Evolutionary conservation across 768 basidiomycete species (phyloP).

Genomic region (Daedaleopsis sinensis): DNA sequence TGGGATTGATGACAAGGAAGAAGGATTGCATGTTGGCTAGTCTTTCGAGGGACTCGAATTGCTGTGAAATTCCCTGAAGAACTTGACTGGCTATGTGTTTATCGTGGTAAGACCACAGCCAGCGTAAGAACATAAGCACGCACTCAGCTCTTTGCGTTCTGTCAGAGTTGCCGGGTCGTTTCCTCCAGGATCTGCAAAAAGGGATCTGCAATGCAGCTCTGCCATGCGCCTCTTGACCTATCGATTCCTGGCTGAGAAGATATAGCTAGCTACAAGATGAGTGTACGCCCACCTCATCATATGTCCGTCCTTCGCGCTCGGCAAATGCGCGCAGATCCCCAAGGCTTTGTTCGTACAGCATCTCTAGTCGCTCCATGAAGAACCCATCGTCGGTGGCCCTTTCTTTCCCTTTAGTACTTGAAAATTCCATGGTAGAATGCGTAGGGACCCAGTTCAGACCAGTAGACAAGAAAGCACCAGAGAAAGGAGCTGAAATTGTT

Average conservation of each 20-base stretch:
- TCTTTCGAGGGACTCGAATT: slow-evolving; percentile 54
- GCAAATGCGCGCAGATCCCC: slow-evolving; percentile 63
- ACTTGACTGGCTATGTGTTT: slow-evolving; percentile 45
- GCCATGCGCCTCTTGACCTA: slow-evolving; percentile 53
- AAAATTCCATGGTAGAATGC: slow-evolving; percentile 15
- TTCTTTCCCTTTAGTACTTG: slow-evolving; percentile 23
- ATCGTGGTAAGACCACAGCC: neutral
- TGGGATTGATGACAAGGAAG: slow-evolving; percentile 60
- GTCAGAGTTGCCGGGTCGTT: neutral
- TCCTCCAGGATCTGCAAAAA: slow-evolving; percentile 40
- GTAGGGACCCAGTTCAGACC: no score
- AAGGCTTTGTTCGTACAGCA: slow-evolving; percentile 61
- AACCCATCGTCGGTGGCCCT: slow-evolving; percentile 46
- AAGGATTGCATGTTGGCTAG: slow-evolving; percentile 62
- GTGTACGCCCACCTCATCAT: slow-evolving; percentile 54
- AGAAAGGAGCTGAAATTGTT: neutral
- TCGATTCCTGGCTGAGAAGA: slow-evolving; percentile 10
- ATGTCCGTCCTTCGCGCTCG: slow-evolving; percentile 56
- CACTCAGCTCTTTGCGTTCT: slow-evolving; percentile 18
- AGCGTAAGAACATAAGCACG: slow-evolving; percentile 1
- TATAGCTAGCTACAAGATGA: neutral
- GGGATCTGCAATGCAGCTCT: slow-evolving; percentile 63
- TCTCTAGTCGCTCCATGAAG: slow-evolving; percentile 66
- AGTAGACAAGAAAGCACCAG: neutral
- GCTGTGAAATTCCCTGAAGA: slow-evolving; percentile 52